Conservation (phyloP, 2,329 filamentous ascomycete species). For the Tolypocladium album region DNA sequence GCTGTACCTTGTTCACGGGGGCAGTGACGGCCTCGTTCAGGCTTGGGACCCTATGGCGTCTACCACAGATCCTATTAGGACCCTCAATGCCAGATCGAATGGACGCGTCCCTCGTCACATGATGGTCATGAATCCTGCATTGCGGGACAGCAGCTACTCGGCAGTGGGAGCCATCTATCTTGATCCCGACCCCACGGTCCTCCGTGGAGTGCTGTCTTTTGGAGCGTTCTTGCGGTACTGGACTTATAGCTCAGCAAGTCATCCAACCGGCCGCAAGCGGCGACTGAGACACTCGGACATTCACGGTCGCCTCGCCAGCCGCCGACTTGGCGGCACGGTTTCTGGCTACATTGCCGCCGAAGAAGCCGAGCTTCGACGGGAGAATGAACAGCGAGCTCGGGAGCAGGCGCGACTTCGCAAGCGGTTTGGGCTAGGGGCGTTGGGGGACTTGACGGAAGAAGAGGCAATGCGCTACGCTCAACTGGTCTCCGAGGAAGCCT, state of each 20-base stretch:
- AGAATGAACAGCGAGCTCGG: slow-evolving; percentile 55
- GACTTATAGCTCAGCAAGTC: slow-evolving; percentile 79
- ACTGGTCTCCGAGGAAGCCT: slow-evolving; percentile 54
- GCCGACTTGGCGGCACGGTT: slow-evolving; percentile 55
- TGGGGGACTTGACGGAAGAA: slow-evolving; percentile 56
- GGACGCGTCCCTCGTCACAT: slow-evolving; percentile 70
- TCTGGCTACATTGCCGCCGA: slow-evolving; percentile 82
- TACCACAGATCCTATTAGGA: slow-evolving; percentile 65
- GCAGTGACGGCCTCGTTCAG: slow-evolving; percentile 89
- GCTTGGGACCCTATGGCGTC: slow-evolving; percentile 95
- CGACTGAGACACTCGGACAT: slow-evolving; percentile 57
- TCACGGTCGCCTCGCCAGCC: slow-evolving; percentile 37
- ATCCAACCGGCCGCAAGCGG: slow-evolving; percentile 69
- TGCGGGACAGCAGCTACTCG: slow-evolving; percentile 63
- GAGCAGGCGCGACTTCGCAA: slow-evolving; percentile 62
- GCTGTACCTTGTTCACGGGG: slow-evolving; percentile 83
- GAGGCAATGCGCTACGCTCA: slow-evolving; percentile 55
- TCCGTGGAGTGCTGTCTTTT: slow-evolving; percentile 79
- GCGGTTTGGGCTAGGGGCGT: slow-evolving; percentile 69
- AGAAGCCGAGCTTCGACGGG: slow-evolving; percentile 64
- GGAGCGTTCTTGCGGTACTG: slow-evolving; percentile 85
- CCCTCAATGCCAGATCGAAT: slow-evolving; percentile 75
- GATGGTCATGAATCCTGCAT: slow-evolving; percentile 39
- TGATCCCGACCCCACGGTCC: slow-evolving; percentile 75
- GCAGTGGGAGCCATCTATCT: slow-evolving; percentile 76